These are phyloP conservation scores for Dryadomyces sulphureus DNA, from an alignment of 2,329 filamentous ascomycete genomes.

Conservation along the genomic window DNA sequence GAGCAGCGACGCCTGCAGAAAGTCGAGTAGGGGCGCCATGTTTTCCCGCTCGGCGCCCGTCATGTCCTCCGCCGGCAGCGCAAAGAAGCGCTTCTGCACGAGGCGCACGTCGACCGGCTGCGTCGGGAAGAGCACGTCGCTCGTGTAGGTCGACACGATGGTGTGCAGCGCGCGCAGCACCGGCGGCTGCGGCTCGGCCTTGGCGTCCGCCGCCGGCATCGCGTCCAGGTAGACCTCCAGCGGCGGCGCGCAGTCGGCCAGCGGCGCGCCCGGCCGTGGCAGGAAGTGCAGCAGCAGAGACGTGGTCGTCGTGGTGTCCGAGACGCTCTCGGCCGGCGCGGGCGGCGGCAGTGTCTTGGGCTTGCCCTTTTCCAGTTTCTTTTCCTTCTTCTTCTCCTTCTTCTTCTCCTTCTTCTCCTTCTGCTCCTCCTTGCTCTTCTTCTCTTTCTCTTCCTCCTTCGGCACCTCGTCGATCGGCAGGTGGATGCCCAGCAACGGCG, in stretches of 20 bases:
- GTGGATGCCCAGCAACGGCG: slow-evolving; percentile 30
- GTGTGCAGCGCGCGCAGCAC: slow-evolving; percentile 11
- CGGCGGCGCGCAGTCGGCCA: slow-evolving; percentile 10
- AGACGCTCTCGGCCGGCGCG: too few species aligned
- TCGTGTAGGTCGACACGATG: slow-evolving; percentile 21
- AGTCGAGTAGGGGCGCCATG: slow-evolving; percentile 22
- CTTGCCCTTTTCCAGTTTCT: too few species aligned
- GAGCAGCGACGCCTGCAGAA: slow-evolving; percentile 29
- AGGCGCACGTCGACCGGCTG: slow-evolving; percentile 34
- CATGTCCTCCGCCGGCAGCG: slow-evolving; percentile 13
- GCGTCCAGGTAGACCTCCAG: slow-evolving; percentile 22
- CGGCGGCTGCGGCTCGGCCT: too few species aligned
- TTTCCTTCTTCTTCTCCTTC: too few species aligned
- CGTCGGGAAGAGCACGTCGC: slow-evolving; percentile 30
- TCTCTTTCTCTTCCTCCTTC: too few species aligned
- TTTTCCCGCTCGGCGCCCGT: neutral
- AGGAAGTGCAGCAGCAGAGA: slow-evolving; percentile 32
- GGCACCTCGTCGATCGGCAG: slow-evolving; percentile 19
- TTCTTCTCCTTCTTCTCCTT: too few species aligned
- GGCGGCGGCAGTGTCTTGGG: too few species aligned
- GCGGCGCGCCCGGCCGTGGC: slow-evolving; percentile 17
- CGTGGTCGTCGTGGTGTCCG: slow-evolving; percentile 9
- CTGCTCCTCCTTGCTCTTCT: neutral
- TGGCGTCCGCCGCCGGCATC: neutral
- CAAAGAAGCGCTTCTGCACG: slow-evolving; percentile 20